Evolutionary conservation across 129 eudicot species (phyloP).

Genomic region (Helichrysum umbraculigerum): DNA sequence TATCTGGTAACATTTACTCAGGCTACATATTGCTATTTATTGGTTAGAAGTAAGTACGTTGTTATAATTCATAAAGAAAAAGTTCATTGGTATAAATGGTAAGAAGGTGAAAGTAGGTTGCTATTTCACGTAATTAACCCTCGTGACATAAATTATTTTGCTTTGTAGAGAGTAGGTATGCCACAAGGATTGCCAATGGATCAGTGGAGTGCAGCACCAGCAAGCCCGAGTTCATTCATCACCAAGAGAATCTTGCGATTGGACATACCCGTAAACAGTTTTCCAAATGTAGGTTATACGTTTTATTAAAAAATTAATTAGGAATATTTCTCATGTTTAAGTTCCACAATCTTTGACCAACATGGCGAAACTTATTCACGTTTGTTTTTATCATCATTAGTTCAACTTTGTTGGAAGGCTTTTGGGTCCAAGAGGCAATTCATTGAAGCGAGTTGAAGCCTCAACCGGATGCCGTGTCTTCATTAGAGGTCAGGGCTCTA

Average conservation of each 20-base stretch:
- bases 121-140: background rate
- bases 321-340: constrained; percentile 2
- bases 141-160: background rate
- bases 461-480: constrained; percentile 33
- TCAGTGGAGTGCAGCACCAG: constrained; percentile 73
- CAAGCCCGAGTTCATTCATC: constrained; percentile 67
- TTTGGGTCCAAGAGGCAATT: constrained; percentile 34
- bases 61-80: background rate
- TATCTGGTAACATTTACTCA: background rate
- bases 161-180: constrained; percentile 57
- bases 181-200: constrained; percentile 67
- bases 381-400: constrained; percentile 13
- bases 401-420: constrained; percentile 38
- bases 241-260: constrained; percentile 76
- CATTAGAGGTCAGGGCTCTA: constrained; percentile 34
- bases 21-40: background rate
- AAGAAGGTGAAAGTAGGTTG: constrained; percentile 3
- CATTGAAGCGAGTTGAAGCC: constrained; percentile 33
- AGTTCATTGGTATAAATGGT: background rate
- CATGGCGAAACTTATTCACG: constrained; percentile 16
- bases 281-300: constrained; percentile 71
- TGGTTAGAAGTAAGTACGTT: background rate
- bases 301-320: background rate
- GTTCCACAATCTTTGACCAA: constrained; percentile 5
- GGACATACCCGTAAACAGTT: constrained; percentile 81